A percentile compares a stretch with the other conserved stretches of the same genome.
Conservation (phyloP, 148 eudicot genomes). For the Cornus kousa region DNA sequence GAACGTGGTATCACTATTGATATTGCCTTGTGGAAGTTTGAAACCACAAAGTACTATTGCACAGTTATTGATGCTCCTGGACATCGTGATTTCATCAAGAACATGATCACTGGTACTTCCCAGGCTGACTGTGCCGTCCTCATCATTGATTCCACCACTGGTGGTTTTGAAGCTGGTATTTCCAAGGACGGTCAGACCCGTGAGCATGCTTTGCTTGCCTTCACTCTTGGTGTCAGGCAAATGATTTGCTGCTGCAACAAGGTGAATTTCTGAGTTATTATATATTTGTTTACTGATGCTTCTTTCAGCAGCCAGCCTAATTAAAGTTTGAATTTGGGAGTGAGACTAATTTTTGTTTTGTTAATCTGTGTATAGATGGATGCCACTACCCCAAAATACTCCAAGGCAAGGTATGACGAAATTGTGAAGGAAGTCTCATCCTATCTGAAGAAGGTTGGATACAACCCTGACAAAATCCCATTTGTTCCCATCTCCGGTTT, state of each 20-base stretch:
- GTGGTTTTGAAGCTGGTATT: conserved; percentile 65
- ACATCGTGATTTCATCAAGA: conserved; percentile 61
- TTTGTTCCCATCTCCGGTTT: conserved; percentile 41
- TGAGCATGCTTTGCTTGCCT: conserved; percentile 62
- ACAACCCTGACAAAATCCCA: conserved; percentile 35
- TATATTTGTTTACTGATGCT: not conserved
- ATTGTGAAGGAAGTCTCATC: conserved; percentile 37
- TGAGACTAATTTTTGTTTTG: not conserved
- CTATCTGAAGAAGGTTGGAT: conserved; percentile 37
- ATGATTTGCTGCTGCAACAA: conserved; percentile 61
- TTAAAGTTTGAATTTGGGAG: not conserved
- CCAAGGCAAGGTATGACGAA: conserved; percentile 33
- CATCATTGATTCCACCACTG: conserved; percentile 54
- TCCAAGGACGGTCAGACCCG: conserved; percentile 69
- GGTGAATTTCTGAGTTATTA: conserved; percentile 14
- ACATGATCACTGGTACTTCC: conserved; percentile 61
- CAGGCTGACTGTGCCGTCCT: conserved; percentile 66
- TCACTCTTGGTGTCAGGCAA: conserved; percentile 60
- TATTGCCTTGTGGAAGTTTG: conserved; percentile 60
- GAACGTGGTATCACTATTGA: conserved; percentile 70
- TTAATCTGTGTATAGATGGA: conserved; percentile 21
- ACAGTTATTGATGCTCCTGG: conserved; percentile 66
- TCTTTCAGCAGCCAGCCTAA: not conserved
- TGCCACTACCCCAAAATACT: conserved; percentile 35
- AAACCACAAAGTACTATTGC: conserved; percentile 64